A percentile compares a stretch with the other conserved stretches of the same genome.
Evolutionary conservation across 2,329 filamentous ascomycete genomes (phyloP).

Genomic region (Alternaria alternata): DNA sequence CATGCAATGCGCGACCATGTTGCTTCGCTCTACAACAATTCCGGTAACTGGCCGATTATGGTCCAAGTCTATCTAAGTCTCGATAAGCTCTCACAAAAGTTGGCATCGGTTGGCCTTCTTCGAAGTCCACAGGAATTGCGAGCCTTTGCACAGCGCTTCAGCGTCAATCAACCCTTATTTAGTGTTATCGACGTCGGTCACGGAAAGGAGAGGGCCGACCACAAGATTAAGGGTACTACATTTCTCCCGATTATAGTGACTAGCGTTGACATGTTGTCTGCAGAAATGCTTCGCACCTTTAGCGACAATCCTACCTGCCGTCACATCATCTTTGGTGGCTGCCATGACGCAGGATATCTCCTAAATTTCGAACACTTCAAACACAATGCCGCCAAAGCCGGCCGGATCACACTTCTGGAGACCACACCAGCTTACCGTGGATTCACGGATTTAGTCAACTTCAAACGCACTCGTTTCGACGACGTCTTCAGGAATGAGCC

Average conservation of each 20-base stretch:
- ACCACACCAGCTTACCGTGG: conserved; percentile 53
- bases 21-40: conserved; percentile 50
- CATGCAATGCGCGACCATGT: conserved; percentile 54
- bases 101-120: conserved; percentile 53
- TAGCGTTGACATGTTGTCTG: conserved; percentile 11
- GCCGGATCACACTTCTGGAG: conserved; percentile 57
- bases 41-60: conserved; percentile 55
- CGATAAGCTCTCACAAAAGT: conserved; percentile 55
- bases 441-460: conserved; percentile 52
- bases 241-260: neutral
- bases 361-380: conserved; percentile 57
- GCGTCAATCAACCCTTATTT: conserved; percentile 55
- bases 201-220: conserved; percentile 58
- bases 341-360: conserved; percentile 58
- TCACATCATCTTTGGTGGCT: conserved; percentile 59
- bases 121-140: conserved; percentile 51
- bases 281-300: conserved; percentile 58
- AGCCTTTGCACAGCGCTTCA: conserved; percentile 56
- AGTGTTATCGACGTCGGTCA: conserved; percentile 58
- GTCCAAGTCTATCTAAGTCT: conserved; percentile 59
- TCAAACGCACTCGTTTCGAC: conserved; percentile 51
- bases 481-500: conserved; percentile 53
- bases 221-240: conserved; percentile 54
- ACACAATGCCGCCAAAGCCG: conserved; percentile 48
- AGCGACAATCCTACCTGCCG: conserved; percentile 57